phyloP scores from a whole-genome alignment of 805 yeast genomes.

The Martiniozyma abietophila region DNA sequence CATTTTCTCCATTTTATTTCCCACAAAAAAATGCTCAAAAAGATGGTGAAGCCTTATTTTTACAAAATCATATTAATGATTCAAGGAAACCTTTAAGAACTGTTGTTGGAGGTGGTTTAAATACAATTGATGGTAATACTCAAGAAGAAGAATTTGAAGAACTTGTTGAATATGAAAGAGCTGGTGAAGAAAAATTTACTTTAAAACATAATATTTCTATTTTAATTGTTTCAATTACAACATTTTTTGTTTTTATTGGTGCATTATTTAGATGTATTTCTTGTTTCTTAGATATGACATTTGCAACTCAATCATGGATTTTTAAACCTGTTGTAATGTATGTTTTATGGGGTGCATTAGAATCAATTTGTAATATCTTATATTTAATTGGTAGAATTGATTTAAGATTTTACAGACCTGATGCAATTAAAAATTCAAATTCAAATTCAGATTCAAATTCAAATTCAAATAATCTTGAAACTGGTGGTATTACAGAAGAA shows the following conservation, averaged over 20 bases:
- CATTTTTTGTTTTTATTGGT: constrained; percentile 40
- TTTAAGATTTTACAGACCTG: constrained; percentile 74
- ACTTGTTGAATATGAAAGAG: constrained; percentile 15
- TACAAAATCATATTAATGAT: constrained; percentile 13
- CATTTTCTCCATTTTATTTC: constrained; percentile 49
- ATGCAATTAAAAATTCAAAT: constrained; percentile 19
- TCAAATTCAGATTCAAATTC: background rate
- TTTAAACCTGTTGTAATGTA: constrained; percentile 53
- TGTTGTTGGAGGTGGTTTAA: constrained; percentile 21
- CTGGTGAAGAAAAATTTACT: constrained; percentile 19
- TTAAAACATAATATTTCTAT: constrained; percentile 45
- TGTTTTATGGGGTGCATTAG: constrained; percentile 60
- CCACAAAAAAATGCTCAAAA: constrained; percentile 44
- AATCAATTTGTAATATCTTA: constrained; percentile 44
- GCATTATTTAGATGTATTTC: constrained; percentile 43
- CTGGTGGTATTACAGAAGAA: constrained; percentile 1
- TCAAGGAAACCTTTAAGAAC: constrained; percentile 20
- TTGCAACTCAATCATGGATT: constrained; percentile 32
- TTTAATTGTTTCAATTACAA: constrained; percentile 34
- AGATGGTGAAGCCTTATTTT: constrained; percentile 19
- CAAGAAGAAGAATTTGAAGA: constrained; percentile 13
- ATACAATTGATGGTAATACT: constrained; percentile 6
- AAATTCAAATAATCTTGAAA: background rate
- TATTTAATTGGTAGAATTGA: constrained; percentile 62
- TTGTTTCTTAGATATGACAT: constrained; percentile 29